Percentiles rank a stretch among this genome's conserved stretches.
These are phyloP conservation scores for Lepiota venenata DNA, from an alignment of 768 basidiomycete genomes.

Conservation along the genomic window DNA sequence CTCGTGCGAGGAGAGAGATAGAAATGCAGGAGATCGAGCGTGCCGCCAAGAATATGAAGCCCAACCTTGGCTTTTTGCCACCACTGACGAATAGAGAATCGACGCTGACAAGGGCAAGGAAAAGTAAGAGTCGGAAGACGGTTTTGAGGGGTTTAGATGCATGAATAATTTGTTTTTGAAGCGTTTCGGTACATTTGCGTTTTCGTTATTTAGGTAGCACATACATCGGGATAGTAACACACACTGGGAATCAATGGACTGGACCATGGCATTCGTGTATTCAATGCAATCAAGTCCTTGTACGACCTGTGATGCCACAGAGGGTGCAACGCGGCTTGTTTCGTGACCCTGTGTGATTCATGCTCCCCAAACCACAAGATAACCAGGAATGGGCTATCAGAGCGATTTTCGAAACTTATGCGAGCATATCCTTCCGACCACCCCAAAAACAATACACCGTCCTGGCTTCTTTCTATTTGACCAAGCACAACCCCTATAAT, in stretches of 20 bases:
- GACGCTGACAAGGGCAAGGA: slow-evolving; percentile 33
- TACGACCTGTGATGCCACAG: too few species aligned
- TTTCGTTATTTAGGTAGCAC: not conserved
- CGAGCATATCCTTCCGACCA: slow-evolving; percentile 44
- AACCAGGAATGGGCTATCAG: slow-evolving; percentile 18
- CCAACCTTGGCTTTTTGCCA: slow-evolving; percentile 45
- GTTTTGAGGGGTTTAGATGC: slow-evolving; percentile 34
- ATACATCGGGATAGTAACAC: too few species aligned
- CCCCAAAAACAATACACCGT: slow-evolving; percentile 60
- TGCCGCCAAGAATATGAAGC: slow-evolving; percentile 28
- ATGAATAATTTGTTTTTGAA: not conserved
- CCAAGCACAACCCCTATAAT: slow-evolving; percentile 16
- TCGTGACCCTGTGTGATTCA: not conserved
- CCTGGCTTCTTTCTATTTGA: slow-evolving; percentile 53
- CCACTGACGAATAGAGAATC: slow-evolving; percentile 32
- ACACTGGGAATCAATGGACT: too few species aligned
- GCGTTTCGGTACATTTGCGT: not conserved
- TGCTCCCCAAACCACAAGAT: not conserved
- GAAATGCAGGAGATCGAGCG: slow-evolving; percentile 25
- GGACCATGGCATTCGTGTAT: too few species aligned
- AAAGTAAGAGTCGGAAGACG: slow-evolving; percentile 39
- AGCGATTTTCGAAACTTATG: slow-evolving; percentile 40
- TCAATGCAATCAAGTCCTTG: too few species aligned
- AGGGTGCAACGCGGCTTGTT: not conserved
- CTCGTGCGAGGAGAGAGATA: slow-evolving; percentile 11